Base-by-base conservation (phyloP, 345 rosid species). In the Abelmoschus esculentus region DNA sequence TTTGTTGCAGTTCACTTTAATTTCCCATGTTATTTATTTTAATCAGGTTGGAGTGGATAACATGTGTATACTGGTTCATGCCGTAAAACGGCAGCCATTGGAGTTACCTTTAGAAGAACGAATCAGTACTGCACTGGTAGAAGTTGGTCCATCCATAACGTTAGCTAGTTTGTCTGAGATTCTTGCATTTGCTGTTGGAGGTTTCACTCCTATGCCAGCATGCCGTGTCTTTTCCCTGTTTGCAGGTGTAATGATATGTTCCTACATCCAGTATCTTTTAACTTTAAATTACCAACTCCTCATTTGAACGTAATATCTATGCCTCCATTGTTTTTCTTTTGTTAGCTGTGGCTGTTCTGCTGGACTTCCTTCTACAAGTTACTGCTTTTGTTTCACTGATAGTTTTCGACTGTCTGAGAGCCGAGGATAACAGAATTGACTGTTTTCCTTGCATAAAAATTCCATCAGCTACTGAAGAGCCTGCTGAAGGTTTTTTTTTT, bases 61-160 rank as follows among this genome's bases (percentile, higher is more conserved):
- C 76, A 93, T 93, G 99, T 93, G 96, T 78, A 91, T 93, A 79
- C 80, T 93, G 87, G 96, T 93, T 78, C 92, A 89, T 82, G 92
- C 99, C 82, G 96, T 93, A 71, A 93, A 93, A 77, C 81, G 99
- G 55, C 97, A 89, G 73, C 81, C 93, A 31, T 50, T 73, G 55
- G 87, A 91, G 73, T 73, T 86, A 74, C 81, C 93, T 69, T 65
- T 89, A 69, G 99, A 93, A 74, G 88, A 81, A 72, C 83, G 88
- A 75, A 87, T 93, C 79, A 93, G 99, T 82, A 85, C 86, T 80
- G 96, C 99, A 53, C 96, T 93, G 70, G 90, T 85, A 64, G 96
- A 93, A 86, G 99, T 93, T 74, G 99, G 99, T 34, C 99, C 97
- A 60, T 93, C 97, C 69, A 93, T 93, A 66, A 93, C 97, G 28